Percentiles rank a stretch among this genome's conserved stretches.
Evolutionary conservation across 2,329 filamentous ascomycete genomes (phyloP).

Genomic region (Aspergillus fischeri): DNA sequence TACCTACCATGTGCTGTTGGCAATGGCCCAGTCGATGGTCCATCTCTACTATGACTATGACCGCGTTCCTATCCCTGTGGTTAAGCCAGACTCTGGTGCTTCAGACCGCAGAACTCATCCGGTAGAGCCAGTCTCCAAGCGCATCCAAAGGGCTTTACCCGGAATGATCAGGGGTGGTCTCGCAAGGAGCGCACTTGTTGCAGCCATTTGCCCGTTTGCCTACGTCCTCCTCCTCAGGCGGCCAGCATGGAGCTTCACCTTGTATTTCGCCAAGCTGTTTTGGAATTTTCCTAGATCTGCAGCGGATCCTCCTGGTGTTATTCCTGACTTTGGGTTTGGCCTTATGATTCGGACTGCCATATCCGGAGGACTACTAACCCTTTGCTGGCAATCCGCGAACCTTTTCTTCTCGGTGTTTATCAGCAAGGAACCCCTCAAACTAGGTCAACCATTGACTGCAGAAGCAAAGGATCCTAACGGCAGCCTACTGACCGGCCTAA

Average conservation of each 20-base stretch:
- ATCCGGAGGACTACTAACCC: constrained; percentile 63
- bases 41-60: constrained; percentile 75
- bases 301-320: constrained; percentile 52
- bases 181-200: constrained; percentile 38
- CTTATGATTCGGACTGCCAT: constrained; percentile 54
- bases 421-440: constrained; percentile 75
- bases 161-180: constrained; percentile 29
- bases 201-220: constrained; percentile 48
- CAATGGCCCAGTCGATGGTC: constrained; percentile 61
- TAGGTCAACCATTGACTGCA: constrained; percentile 73
- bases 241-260: constrained; percentile 64
- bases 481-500: constrained; percentile 77
- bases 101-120: constrained; percentile 35
- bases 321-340: constrained; percentile 55
- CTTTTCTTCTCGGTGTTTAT: constrained; percentile 76
- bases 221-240: constrained; percentile 62
- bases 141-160: constrained; percentile 35
- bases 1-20: constrained; percentile 64
- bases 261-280: constrained; percentile 67
- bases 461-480: constrained; percentile 90
- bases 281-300: constrained; percentile 72
- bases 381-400: constrained; percentile 75
- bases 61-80: constrained; percentile 53
- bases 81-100: constrained; percentile 29
- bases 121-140: constrained; percentile 32